Conservation (phyloP, 2,329 filamentous ascomycete species). For the Penicillium olsonii region DNA sequence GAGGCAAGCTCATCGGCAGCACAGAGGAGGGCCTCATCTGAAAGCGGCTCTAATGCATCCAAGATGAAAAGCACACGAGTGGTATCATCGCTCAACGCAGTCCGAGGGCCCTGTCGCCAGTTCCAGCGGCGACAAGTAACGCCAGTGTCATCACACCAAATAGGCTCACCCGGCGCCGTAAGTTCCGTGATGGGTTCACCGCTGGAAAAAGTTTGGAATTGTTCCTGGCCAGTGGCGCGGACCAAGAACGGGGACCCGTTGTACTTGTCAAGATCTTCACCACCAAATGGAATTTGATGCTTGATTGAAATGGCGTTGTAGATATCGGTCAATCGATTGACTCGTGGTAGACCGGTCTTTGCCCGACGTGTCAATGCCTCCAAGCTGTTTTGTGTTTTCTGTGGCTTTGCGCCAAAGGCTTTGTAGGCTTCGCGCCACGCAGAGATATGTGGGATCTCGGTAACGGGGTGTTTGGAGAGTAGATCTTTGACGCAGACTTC, state of each 20-base stretch:
- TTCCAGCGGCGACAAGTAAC: conserved; percentile 45
- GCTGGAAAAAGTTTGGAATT: conserved; percentile 33
- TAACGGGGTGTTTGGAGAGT: conserved; percentile 21
- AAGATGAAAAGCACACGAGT: conserved; percentile 33
- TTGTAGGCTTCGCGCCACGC: conserved; percentile 44
- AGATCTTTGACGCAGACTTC: conserved; percentile 9
- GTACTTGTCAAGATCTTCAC: conserved; percentile 44
- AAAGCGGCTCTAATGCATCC: conserved; percentile 18
- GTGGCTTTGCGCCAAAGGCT: conserved; percentile 41
- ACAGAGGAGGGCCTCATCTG: conserved; percentile 2
- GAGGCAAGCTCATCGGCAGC: conserved; percentile 18
- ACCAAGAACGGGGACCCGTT: conserved; percentile 32
- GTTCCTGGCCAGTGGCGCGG: conserved; percentile 36
- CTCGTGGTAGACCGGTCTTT: conserved; percentile 35
- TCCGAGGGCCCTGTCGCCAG: conserved; percentile 42
- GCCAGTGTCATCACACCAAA: conserved; percentile 42
- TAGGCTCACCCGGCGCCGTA: conserved; percentile 36
- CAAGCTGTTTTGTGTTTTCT: conserved; percentile 40
- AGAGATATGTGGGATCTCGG: conserved; percentile 37
- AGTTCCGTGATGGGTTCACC: conserved; percentile 25
- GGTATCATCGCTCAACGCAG: conserved; percentile 36
- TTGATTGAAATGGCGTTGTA: conserved; percentile 45
- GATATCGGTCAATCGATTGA: conserved; percentile 44
- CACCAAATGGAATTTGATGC: conserved; percentile 41
- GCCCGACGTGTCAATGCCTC: conserved; percentile 38